phyloP scores from a whole-genome alignment of 257 asterid species.

The Primulina huaijiensis region DNA sequence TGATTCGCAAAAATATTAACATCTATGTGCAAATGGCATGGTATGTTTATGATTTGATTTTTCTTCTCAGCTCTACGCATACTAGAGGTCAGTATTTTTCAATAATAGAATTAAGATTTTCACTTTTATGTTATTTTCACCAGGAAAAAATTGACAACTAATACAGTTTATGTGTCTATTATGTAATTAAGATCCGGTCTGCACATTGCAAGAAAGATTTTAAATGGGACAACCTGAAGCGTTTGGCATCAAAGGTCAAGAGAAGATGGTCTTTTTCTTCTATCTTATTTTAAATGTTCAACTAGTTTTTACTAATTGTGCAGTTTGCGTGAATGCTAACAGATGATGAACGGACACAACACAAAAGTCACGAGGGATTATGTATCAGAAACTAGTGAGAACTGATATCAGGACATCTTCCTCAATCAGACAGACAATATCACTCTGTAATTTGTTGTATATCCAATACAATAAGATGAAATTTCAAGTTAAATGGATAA shows the following conservation, averaged over 20 bases:
- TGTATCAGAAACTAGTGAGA: conserved; percentile 48
- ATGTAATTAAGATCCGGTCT: conserved; percentile 64
- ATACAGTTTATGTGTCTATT: not conserved
- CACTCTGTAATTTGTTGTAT: too few relatives aligned
- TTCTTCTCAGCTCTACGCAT: conserved; percentile 63
- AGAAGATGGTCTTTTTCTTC: not conserved
- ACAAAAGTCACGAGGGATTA: conserved; percentile 76
- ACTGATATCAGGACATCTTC: too few relatives aligned
- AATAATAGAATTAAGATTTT: too few relatives aligned
- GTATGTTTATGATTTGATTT: conserved; percentile 2
- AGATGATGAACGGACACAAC: conserved; percentile 75
- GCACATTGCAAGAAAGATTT: conserved; percentile 79
- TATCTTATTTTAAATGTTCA: not conserved
- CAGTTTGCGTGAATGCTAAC: conserved; percentile 23
- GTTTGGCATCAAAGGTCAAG: conserved; percentile 56
- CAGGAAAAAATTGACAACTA: too few relatives aligned
- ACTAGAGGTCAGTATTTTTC: conserved; percentile 55
- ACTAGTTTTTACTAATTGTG: too few relatives aligned
- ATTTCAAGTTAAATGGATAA: too few relatives aligned
- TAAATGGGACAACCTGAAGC: conserved; percentile 83
- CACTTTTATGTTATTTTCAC: too few relatives aligned
- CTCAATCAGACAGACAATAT: too few relatives aligned
- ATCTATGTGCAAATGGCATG: too few relatives aligned
- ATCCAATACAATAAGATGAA: too few relatives aligned
- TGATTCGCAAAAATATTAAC: too few relatives aligned